Base-by-base conservation (phyloP, 768 basidiomycete species). In the Boletus barrowsii region DNA sequence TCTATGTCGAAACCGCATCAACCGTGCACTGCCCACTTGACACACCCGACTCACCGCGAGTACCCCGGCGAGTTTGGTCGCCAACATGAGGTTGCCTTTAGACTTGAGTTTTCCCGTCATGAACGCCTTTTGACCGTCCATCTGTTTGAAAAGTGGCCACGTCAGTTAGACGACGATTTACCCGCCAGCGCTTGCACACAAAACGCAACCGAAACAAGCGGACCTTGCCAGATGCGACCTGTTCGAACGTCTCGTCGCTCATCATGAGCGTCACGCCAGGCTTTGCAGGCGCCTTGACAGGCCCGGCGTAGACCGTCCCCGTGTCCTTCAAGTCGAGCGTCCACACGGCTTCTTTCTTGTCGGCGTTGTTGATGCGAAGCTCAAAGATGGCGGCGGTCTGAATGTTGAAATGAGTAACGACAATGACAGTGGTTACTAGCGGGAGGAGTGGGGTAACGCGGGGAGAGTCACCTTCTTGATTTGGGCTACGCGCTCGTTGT, bases 51-150 rank as follows among this genome's bases (percentile, higher is more conserved):
- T 49, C 51, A 90, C 92, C 81, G 88, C 90, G 47, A 98, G 79
- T 14, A 98, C 81, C 10, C 75, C 77, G 60, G 88, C 87, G 35
- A 97, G 88, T 72, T 96, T 98, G 24, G 92, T 95, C 1, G 90
- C 92, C 57, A 95, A 81, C 91, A 95, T 93, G 72, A 94, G 84
- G 73, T 93, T 94, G 51, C 92, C 93, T 69, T 82, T 88, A 15
- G 90, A 88, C 82, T 95, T 96, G 47, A 97, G 82, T 67, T 90
- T 90, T 29, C 94, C 94, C 8, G 89, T 90, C 90, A 98, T 92
- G 76, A 94, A 97, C 20, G 93, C 93, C 68, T 93, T 94, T 73
- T 97, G 94, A 18, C 91, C 93, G 62, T 90, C 92, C 42, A 88
- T 75, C 87, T 92, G 57, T 33, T 29, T 9, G 29, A 46, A 43